Percentiles rank a stretch among this genome's conserved stretches.
Evolutionary conservation across 139 green algal species (phyloP).

Genomic region (Limnomonas spitsbergensis): DNA sequence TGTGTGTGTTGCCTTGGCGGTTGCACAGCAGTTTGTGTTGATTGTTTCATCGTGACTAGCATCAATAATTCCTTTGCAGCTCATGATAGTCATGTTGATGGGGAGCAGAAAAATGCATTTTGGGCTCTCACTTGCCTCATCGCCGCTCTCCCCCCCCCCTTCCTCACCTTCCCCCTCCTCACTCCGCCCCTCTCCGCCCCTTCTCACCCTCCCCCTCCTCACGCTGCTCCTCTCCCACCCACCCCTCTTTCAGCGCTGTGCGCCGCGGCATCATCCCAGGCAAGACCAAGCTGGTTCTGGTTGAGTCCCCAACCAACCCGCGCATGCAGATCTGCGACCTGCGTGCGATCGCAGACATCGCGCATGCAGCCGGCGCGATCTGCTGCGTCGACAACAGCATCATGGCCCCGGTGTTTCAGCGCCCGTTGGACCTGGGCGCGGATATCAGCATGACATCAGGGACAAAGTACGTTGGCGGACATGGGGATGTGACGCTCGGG

Average conservation of each 20-base stretch:
- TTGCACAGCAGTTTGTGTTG: too few species aligned
- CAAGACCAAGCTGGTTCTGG: slow-evolving; percentile 84
- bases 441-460: slow-evolving; percentile 96
- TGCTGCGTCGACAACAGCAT: slow-evolving; percentile 96
- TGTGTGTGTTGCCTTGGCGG: too few species aligned
- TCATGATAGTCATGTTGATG: too few species aligned
- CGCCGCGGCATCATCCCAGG: slow-evolving; percentile 59
- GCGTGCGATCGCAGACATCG: slow-evolving; percentile 58
- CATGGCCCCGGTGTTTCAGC: slow-evolving; percentile 61
- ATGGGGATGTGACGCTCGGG: slow-evolving; percentile 91
- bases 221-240: too few species aligned
- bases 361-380: slow-evolving; percentile 75
- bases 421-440: slow-evolving; percentile 77
- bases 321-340: slow-evolving; percentile 97
- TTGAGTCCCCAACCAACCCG: slow-evolving; percentile 98
- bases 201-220: too few species aligned
- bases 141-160: too few species aligned
- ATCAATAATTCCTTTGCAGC: too few species aligned
- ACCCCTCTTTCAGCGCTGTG: slow-evolving; percentile 60
- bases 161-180: too few species aligned
- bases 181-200: too few species aligned
- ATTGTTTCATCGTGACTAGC: too few species aligned
- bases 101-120: too few species aligned
- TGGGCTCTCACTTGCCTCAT: too few species aligned
- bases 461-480: slow-evolving; percentile 95